Percentiles rank a stretch among this genome's conserved stretches.
Conservation (phyloP, 108 stramenopile species). For the Fragilariopsis cylindrus region DNA sequence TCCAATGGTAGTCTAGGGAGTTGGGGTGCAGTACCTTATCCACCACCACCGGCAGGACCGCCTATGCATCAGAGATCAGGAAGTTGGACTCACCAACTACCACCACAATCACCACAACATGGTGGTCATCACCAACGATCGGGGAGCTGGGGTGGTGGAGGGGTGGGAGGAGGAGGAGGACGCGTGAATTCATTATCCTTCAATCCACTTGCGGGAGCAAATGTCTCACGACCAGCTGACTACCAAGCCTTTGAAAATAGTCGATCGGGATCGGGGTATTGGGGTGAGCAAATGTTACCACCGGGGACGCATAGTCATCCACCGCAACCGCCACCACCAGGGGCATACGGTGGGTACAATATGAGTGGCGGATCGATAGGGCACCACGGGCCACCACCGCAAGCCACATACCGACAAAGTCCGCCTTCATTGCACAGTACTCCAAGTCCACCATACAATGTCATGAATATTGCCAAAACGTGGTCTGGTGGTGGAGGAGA, state of each 20-base stretch:
- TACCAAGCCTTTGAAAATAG: slow-evolving; percentile 28
- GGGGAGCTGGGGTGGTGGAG: slow-evolving; percentile 29
- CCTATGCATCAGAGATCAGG: slow-evolving; percentile 36
- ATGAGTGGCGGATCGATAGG: not conserved
- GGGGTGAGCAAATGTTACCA: slow-evolving; percentile 25
- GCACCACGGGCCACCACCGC: not conserved
- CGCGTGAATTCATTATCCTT: slow-evolving; percentile 35
- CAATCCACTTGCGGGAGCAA: slow-evolving; percentile 60
- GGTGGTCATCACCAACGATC: slow-evolving; percentile 39
- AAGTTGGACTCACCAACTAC: slow-evolving; percentile 31
- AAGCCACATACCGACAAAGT: slow-evolving; percentile 11
- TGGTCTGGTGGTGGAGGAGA: slow-evolving; percentile 33
- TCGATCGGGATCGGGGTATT: slow-evolving; percentile 33
- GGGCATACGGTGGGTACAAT: slow-evolving; percentile 12
- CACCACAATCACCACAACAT: slow-evolving; percentile 39
- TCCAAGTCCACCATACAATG: slow-evolving; percentile 36
- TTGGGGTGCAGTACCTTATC: slow-evolving; percentile 26
- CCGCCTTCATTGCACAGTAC: slow-evolving; percentile 26
- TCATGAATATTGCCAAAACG: slow-evolving; percentile 36
- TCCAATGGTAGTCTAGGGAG: slow-evolving; percentile 41
- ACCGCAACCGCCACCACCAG: slow-evolving; percentile 37
- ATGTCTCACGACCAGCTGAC: slow-evolving; percentile 41
- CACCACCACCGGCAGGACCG: slow-evolving; percentile 26
- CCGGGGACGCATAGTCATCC: slow-evolving; percentile 10
- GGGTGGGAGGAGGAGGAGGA: slow-evolving; percentile 23